Evolutionary conservation across 169 alveolate species (phyloP), one percentile per base, ranked within the genome.

Genomic region (Plasmodium ovale): DNA sequence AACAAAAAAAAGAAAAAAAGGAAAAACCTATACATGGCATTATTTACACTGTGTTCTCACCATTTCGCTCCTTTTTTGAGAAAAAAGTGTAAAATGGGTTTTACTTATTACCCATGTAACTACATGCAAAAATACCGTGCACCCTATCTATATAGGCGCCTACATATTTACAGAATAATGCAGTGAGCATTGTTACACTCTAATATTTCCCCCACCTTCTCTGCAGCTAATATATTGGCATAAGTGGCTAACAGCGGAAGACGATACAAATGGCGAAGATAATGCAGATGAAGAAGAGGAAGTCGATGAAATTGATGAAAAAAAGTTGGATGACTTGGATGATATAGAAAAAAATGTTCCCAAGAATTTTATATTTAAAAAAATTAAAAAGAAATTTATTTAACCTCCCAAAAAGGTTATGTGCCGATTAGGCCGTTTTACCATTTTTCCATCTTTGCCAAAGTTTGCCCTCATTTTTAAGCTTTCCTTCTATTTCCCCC

Each of bases 301-400:
- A 25, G 1, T 10, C 1, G 69, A 16, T 23, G 73, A 58, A 73
- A 23, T 23, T 2, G 33, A 29, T 14, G 73, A 73, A 58, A 42
- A 10, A 23, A 69, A 79, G 21, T 2, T 37, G 3, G 42, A 21
- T 33, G 65, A 64, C 49, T 60, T 33, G 31, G 47, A 53, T 12
- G 91, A 84, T 49, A 84, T 84, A 21, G 73, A 84, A 60, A 71
- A 84, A 33, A 68, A 84, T 71, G 87, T 84, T 4, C 91, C 91
- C 6, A 68, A 65, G 65, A 84, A 71, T 42, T 84, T 67, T 42
- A n/a, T 84, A 12, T 84, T 68, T 56, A 84, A 69, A 84, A 84
- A 84, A 59, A 84, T 84, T 33, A 84, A 84, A 49, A 84, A 84
- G 51, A 84, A 84, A 29, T 25, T 82, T 16, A 31, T 82, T 12